These are phyloP conservation scores for Pseudocercospora fijiensis DNA, from an alignment of 2,329 filamentous ascomycete genomes.

Conservation along the genomic window DNA sequence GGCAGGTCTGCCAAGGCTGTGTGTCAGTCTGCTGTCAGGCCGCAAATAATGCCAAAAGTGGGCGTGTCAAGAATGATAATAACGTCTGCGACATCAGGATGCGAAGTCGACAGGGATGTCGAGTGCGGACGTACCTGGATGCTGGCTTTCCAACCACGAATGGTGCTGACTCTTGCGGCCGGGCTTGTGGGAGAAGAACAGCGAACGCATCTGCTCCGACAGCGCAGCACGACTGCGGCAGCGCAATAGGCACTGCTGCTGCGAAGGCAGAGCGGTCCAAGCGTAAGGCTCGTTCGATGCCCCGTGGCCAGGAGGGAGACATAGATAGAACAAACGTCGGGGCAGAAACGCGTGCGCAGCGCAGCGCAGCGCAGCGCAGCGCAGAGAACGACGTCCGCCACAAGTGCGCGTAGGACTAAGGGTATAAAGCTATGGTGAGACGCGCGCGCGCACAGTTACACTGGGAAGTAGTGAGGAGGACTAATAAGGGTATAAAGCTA, in stretches of 20 bases:
- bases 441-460: background rate
- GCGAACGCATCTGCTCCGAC: background rate
- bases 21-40: constrained; percentile 9
- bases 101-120: background rate
- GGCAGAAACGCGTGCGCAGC: background rate
- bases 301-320: background rate
- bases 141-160: background rate
- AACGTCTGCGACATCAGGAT: background rate
- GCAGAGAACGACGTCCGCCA: background rate
- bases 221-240: background rate
- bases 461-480: background rate
- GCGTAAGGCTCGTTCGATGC: background rate
- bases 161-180: constrained; percentile 7
- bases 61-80: background rate
- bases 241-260: no score
- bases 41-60: no score
- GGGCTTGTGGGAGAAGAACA: constrained; percentile 1
- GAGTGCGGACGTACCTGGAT: constrained; percentile 3
- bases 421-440: no score
- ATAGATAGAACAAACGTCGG: background rate
- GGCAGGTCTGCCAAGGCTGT: background rate
- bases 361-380: background rate
- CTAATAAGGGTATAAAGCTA: background rate
- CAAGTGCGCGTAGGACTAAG: background rate
- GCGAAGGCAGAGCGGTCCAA: background rate